phyloP scores from a whole-genome alignment of 1,284 basidiomycete genomes.

The Apiotrichum porosum region DNA sequence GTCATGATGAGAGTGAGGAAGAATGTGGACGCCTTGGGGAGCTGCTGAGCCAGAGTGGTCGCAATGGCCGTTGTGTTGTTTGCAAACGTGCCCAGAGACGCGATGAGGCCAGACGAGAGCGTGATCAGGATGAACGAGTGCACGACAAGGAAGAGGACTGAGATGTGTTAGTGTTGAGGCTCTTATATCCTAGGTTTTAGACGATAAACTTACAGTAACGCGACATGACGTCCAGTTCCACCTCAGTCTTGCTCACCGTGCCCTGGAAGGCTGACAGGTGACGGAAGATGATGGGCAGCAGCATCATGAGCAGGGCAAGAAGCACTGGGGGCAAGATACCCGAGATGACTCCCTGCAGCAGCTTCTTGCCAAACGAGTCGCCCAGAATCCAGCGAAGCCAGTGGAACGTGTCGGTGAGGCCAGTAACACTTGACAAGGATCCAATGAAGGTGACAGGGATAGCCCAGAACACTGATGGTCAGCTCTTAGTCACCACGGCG shows the following conservation, averaged over 20 bases:
- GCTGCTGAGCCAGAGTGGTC: slow-evolving; percentile 56
- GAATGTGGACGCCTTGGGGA: slow-evolving; percentile 70
- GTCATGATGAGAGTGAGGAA: slow-evolving; percentile 68
- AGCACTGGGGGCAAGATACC: slow-evolving; percentile 63
- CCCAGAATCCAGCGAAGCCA: slow-evolving; percentile 63
- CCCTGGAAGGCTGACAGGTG: slow-evolving; percentile 65
- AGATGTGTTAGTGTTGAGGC: no score
- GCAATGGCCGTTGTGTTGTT: slow-evolving; percentile 56
- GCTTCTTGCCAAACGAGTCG: slow-evolving; percentile 22
- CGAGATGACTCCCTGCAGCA: slow-evolving; percentile 60
- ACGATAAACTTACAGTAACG: slow-evolving; percentile 69
- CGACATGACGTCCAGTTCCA: slow-evolving; percentile 69
- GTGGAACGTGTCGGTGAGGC: slow-evolving; percentile 50
- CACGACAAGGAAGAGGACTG: slow-evolving; percentile 69
- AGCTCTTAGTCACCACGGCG: no score
- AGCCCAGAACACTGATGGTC: slow-evolving; percentile 63
- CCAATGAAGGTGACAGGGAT: slow-evolving; percentile 56
- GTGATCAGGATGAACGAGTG: slow-evolving; percentile 66
- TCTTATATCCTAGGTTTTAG: no score
- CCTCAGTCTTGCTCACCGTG: slow-evolving; percentile 63
- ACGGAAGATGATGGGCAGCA: slow-evolving; percentile 65
- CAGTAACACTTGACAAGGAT: slow-evolving; percentile 52
- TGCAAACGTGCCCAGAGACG: slow-evolving; percentile 27
- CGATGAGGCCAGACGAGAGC: slow-evolving; percentile 58
- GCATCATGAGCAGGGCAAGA: slow-evolving; percentile 63